Conservation (phyloP, 2,329 filamentous ascomycete species). For the Metarhizium humberi region DNA sequence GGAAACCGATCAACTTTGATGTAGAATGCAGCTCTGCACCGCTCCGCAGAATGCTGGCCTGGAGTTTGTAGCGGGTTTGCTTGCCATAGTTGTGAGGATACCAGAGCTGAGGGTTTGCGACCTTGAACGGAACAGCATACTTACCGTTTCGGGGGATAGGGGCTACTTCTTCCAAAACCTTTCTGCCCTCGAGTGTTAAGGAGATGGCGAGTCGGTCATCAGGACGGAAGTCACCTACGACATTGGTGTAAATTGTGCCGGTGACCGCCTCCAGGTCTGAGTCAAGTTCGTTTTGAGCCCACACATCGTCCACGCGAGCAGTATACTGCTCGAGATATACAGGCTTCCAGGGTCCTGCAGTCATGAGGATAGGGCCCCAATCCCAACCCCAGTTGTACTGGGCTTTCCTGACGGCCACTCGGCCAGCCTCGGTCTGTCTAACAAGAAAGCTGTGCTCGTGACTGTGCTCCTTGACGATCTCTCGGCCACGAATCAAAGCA, state of each 20-base stretch:
- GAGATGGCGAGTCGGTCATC: conserved; percentile 15
- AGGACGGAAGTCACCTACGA: conserved; percentile 22
- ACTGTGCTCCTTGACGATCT: conserved; percentile 10
- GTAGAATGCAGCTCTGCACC: not conserved
- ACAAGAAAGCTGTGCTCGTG: conserved; percentile 38
- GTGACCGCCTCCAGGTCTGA: conserved; percentile 14
- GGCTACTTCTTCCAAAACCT: conserved; percentile 9
- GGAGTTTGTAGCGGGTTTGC: conserved; percentile 1
- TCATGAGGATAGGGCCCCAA: conserved; percentile 57
- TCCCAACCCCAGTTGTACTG: conserved; percentile 68
- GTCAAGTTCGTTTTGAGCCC: conserved; percentile 26
- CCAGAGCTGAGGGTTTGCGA: conserved; percentile 22
- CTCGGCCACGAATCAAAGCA: conserved; percentile 40
- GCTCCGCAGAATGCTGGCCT: not conserved
- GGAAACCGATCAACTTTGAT: conserved; percentile 52
- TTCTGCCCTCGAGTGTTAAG: conserved; percentile 12
- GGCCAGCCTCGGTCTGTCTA: conserved; percentile 34
- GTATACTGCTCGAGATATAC: conserved; percentile 56
- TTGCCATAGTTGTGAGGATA: conserved; percentile 11
- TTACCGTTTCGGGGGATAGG: not conserved
- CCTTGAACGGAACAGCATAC: conserved; percentile 21
- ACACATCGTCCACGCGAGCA: conserved; percentile 49
- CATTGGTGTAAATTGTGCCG: conserved; percentile 26
- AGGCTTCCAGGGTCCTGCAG: conserved; percentile 57
- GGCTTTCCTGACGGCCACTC: conserved; percentile 28